Evolutionary conservation across 1,139 yeast genomes (phyloP).

Genomic region (Yamadazyma atmosphaerica): DNA sequence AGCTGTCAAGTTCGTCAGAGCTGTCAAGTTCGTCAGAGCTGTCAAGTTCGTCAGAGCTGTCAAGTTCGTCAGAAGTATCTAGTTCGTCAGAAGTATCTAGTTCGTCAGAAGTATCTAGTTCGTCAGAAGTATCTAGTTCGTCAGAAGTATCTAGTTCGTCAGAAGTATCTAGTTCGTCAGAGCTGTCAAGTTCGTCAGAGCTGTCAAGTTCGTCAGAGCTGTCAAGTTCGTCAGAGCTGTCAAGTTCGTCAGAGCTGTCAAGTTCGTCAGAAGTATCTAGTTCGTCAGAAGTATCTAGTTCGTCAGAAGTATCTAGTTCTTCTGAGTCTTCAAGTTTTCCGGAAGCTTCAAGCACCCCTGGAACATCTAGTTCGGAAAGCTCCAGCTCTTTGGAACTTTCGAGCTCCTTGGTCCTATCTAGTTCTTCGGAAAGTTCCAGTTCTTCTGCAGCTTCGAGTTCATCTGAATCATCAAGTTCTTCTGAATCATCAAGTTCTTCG

Average conservation of each 20-base stretch:
- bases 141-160: background rate
- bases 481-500: background rate
- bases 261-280: background rate
- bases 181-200: no score
- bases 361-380: background rate
- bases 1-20: constrained; percentile 1
- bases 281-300: background rate
- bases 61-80: background rate
- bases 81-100: background rate
- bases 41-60: background rate
- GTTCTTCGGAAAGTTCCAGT: background rate
- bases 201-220: background rate
- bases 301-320: background rate
- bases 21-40: background rate
- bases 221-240: background rate
- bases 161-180: background rate
- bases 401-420: background rate
- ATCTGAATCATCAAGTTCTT: background rate
- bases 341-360: background rate
- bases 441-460: background rate
- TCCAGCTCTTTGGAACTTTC: background rate
- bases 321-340: background rate
- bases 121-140: background rate
- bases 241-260: background rate
- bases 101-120: background rate